Evolutionary conservation across 192 early-diverging fungal genomes (phyloP).

Genomic region (Geranomyces michiganensis): DNA sequence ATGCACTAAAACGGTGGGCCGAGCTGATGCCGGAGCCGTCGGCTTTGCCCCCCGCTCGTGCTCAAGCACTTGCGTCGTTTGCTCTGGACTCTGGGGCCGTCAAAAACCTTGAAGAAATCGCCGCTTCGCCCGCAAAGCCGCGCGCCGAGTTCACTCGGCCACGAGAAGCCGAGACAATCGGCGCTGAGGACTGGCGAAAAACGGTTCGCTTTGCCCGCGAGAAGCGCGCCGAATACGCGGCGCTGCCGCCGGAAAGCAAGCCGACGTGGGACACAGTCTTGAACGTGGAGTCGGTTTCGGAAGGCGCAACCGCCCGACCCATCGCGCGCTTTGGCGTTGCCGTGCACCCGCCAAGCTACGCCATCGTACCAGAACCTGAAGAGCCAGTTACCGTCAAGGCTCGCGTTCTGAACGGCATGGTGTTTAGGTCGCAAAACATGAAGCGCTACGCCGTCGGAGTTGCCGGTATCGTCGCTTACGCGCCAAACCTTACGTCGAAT

Average conservation of each 20-base stretch:
- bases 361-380: background rate
- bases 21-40: slow-evolving; percentile 17
- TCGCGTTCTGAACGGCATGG: slow-evolving; percentile 13
- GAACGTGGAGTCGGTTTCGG: background rate
- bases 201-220: slow-evolving; percentile 5
- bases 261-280: slow-evolving; percentile 5
- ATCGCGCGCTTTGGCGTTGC: background rate
- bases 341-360: slow-evolving; percentile 23
- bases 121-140: too few relatives aligned
- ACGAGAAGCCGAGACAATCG: background rate
- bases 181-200: slow-evolving; percentile 16
- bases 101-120: too few relatives aligned
- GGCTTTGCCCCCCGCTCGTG: slow-evolving; percentile 3
- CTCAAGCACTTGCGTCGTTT: slow-evolving; percentile 14
- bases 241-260: background rate
- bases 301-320: background rate
- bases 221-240: background rate
- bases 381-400: slow-evolving; percentile 12
- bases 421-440: background rate
- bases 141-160: background rate
- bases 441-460: slow-evolving; percentile 11
- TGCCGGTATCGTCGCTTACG: slow-evolving; percentile 18
- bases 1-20: slow-evolving; percentile 8
- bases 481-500: background rate
- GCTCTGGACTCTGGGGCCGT: background rate